phyloP scores from a whole-genome alignment of 2,329 filamentous ascomycete genomes.

The Pyricularia sp. region DNA sequence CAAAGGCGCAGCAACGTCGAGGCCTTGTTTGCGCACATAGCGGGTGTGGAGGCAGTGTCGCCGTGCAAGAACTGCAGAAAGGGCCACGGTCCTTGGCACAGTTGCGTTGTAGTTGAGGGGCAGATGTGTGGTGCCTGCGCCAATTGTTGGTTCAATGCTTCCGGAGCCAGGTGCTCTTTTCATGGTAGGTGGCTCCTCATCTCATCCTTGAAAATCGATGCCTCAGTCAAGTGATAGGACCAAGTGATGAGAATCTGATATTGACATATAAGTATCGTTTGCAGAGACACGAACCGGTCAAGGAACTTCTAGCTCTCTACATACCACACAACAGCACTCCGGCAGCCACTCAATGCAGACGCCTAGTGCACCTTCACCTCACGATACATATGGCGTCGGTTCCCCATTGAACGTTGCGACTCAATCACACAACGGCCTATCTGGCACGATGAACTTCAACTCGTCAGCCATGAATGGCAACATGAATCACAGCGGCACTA shows the following conservation, averaged over 20 bases:
- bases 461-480: slow-evolving; percentile 2
- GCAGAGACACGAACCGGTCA: slow-evolving; percentile 33
- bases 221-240: background rate
- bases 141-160: slow-evolving; percentile 57
- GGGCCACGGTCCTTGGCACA: slow-evolving; percentile 49
- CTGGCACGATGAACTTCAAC: slow-evolving; percentile 5
- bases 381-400: slow-evolving; percentile 10
- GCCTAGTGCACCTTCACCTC: slow-evolving; percentile 4
- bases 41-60: slow-evolving; percentile 35
- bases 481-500: slow-evolving; percentile 3
- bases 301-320: slow-evolving; percentile 5
- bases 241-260: background rate
- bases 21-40: slow-evolving; percentile 47
- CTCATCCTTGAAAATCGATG: background rate
- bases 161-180: slow-evolving; percentile 49
- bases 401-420: slow-evolving; percentile 8
- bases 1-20: slow-evolving; percentile 51
- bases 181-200: slow-evolving; percentile 34
- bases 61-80: slow-evolving; percentile 52
- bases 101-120: slow-evolving; percentile 48
- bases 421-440: slow-evolving; percentile 9
- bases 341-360: slow-evolving; percentile 4
- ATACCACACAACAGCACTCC: slow-evolving; percentile 3
- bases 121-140: slow-evolving; percentile 54
- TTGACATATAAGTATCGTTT: background rate